Percentiles rank a stretch among this genome's conserved stretches.
These are phyloP conservation scores for Tetraselmis striata DNA, from an alignment of 139 green algal genomes.

Conservation along the genomic window DNA sequence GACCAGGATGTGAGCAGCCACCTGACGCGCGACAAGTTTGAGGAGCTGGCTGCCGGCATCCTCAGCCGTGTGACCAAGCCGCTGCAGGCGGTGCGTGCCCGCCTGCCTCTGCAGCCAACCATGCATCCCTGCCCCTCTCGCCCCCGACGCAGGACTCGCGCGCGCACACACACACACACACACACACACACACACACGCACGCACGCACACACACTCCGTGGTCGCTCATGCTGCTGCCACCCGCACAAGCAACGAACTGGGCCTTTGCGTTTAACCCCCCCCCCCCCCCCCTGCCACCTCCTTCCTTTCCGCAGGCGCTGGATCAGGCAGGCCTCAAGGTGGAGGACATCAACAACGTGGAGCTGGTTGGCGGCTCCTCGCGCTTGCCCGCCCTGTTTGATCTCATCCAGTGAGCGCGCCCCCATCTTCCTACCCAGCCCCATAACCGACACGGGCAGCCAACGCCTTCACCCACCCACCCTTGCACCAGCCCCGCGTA, in stretches of 20 bases:
- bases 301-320: constrained; percentile 40
- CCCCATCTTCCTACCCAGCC: no score
- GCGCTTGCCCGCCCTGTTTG: constrained; percentile 73
- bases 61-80: constrained; percentile 54
- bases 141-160: no score
- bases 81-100: constrained; percentile 28
- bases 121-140: background rate
- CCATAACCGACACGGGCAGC: no score
- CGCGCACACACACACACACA: no score
- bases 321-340: constrained; percentile 48
- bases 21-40: constrained; percentile 81
- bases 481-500: no score
- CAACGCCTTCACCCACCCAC: no score
- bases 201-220: no score
- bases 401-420: constrained; percentile 13
- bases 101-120: no score
- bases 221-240: no score
- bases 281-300: constrained; percentile 14
- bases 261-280: background rate
- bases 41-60: constrained; percentile 63
- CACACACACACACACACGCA: no score
- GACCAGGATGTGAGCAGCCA: constrained; percentile 73
- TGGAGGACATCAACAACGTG: constrained; percentile 70
- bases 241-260: background rate
- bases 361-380: constrained; percentile 86